Evolutionary conservation across 371 early-diverging fungal genomes (phyloP), one percentile per base, ranked within the genome.

Genomic region (Rhizopus sp.): DNA sequence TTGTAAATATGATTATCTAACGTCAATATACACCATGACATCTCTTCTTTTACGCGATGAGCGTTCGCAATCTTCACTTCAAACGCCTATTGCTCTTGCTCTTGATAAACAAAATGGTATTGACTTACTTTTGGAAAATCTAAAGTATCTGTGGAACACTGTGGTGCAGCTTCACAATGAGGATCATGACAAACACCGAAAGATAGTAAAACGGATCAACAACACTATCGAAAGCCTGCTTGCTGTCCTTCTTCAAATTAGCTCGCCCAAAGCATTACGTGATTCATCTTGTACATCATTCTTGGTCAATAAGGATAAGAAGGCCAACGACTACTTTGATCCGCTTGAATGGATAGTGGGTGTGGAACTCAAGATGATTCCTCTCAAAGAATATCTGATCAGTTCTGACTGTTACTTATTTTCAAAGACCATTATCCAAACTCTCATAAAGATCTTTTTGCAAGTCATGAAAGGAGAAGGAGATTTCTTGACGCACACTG

Each of bases 401-500:
- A 73, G 73, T 29, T 55, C 75, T 0, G 55, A 77, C 50, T 59
- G 81, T 9, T 64, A 65, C 17, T 51, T 78, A 34, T 79, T 72
- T 38, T 78, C 86, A 0, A 71, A 81, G 23, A 57, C 66, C 16
- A 57, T 87, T 5, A 65, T 85, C 13, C 80, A 80, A 48, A 62
- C 73, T 7, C 53, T 89, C 16, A 60, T 91, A 34, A 79, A 79
- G 30, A 78, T 82, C 17, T 63, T 91, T 13, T 66, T 74, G 32
- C 83, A 88, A 49, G 78, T 93, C n/a, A 63, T 93, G 61, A 90
- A 87, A 57, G 89, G 81, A 0, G 85, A 90, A 31, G 90, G 89
- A 7, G 69, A 62, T 6, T 60, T 70, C 7, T 46, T 69, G 6
- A 69, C 62, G 9, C 15, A 37, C 10, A 10, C 46, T n/a, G 34